Conservation (phyloP, 106 monocot species). For the Vanilla planifolia region DNA sequence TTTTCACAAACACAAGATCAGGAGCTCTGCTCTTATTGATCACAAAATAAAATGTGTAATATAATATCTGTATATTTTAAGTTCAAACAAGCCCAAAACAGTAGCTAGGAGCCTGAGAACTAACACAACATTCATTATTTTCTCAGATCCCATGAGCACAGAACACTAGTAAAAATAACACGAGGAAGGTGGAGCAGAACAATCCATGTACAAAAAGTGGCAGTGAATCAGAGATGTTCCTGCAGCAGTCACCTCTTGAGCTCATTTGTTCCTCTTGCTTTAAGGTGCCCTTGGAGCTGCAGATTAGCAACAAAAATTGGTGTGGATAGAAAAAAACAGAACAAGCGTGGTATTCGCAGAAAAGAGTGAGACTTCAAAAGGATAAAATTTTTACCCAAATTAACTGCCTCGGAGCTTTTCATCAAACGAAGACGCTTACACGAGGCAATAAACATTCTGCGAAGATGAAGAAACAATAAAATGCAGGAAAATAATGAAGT, state of each 20-base stretch:
- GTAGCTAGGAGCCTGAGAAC: not conserved
- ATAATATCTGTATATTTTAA: not conserved
- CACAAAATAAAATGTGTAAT: not conserved
- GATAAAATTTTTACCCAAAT: conserved; percentile 41
- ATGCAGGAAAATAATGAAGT: too few species aligned
- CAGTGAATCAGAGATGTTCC: not conserved
- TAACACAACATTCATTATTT: conserved; percentile 1
- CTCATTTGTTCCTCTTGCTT: not conserved
- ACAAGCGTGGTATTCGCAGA: not conserved
- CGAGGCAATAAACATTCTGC: conserved; percentile 79
- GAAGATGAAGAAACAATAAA: conserved; percentile 1
- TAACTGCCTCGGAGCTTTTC: conserved; percentile 90
- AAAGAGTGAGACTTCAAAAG: not conserved
- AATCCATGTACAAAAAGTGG: conserved; percentile 4
- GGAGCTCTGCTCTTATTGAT: not conserved
- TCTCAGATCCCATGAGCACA: conserved; percentile 1
- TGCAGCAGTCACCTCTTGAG: not conserved
- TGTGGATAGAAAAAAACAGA: not conserved
- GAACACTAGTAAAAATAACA: not conserved
- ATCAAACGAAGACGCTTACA: conserved; percentile 85
- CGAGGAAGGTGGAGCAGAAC: not conserved
- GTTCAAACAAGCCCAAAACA: not conserved
- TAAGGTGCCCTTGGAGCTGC: conserved; percentile 7
- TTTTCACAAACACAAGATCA: too few species aligned
- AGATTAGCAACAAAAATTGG: not conserved